Base-by-base conservation (phyloP, 106 monocot genomes). In the Gastrodia elata region DNA sequence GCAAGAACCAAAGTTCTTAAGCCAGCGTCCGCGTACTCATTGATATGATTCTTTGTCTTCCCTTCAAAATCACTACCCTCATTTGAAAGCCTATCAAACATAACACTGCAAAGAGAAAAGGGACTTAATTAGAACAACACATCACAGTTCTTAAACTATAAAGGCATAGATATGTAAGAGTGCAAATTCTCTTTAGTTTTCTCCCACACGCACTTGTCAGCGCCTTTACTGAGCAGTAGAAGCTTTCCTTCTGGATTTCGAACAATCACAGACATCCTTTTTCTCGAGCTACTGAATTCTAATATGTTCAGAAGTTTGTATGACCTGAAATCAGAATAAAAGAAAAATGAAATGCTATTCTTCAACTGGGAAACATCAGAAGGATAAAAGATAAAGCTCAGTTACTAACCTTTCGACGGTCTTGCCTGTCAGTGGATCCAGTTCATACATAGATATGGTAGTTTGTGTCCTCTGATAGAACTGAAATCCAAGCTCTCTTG, bases 1-100 rank as follows among this genome's bases (percentile, higher is more conserved):
- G 97, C 93, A 72, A 98, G 90, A 77, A 98, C 86, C 72, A 98
- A 78, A 32, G 97, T 98, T 80, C 97, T 88, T 43, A 98, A 69
- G 74, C 97, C 97, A 56, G 93, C 93, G 80, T 93, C 97, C 30
- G 97, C 90, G 58, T 93, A 98, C 43, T 91, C 83, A 40, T 88
- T 80, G 30, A 98, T 80, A 43, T 98, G 97, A 71, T 87, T 78
- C 72, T 74, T 90, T 15, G 97, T 98, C 46, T 64, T 77, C 43
- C 82, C 85, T 76, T 88, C 88, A 59, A 90, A 90, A 38, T 74
- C 72, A 38, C 80, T 91, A 55, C 86, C 84, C 75, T 75, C 68
- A 69, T 84, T 84, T 14, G 83, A 78, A 40, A 97, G 92, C 61
- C 84, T 84, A 80, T 88, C 88, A 75, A 97, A 88, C 90, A 97